Evolutionary conservation across 805 yeast species (phyloP).

Genomic region (Candida peoriensis): DNA sequence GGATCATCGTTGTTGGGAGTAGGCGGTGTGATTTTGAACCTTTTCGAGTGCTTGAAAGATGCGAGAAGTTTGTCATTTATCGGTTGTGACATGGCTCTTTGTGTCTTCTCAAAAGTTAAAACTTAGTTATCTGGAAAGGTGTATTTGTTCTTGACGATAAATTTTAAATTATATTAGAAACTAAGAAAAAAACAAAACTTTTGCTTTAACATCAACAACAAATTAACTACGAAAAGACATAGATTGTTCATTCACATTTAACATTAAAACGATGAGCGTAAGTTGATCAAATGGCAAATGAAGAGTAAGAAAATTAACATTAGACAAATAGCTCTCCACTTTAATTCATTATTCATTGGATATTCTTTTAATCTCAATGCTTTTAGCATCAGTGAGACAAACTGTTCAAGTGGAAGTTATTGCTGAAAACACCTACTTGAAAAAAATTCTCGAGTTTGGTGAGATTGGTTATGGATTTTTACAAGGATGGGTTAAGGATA

Average conservation of each 20-base stretch:
- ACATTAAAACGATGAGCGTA: conserved; percentile 1
- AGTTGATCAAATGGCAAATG: background rate
- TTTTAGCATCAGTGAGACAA: conserved; percentile 5
- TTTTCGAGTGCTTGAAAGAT: conserved; percentile 38
- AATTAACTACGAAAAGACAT: background rate
- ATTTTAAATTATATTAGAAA: no score
- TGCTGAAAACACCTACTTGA: conserved; percentile 1
- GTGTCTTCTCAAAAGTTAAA: background rate
- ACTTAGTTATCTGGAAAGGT: no score
- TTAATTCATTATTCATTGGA: conserved; percentile 6
- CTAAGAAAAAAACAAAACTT: conserved; percentile 3
- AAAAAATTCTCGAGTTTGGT: conserved; percentile 3
- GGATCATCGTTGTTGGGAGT: conserved; percentile 41
- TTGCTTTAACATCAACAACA: background rate
- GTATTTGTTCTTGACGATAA: no score
- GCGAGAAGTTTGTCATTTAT: conserved; percentile 7
- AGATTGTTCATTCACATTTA: no score
- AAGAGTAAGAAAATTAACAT: conserved; percentile 1
- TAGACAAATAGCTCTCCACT: background rate
- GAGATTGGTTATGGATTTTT: conserved; percentile 6
- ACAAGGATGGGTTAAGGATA: conserved; percentile 5
- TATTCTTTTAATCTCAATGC: conserved; percentile 5
- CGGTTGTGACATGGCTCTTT: background rate
- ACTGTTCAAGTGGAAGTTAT: conserved; percentile 5
- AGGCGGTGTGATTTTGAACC: conserved; percentile 31